phyloP scores from a whole-genome alignment of 768 basidiomycete species.

The Pulveroboletus sp. region DNA sequence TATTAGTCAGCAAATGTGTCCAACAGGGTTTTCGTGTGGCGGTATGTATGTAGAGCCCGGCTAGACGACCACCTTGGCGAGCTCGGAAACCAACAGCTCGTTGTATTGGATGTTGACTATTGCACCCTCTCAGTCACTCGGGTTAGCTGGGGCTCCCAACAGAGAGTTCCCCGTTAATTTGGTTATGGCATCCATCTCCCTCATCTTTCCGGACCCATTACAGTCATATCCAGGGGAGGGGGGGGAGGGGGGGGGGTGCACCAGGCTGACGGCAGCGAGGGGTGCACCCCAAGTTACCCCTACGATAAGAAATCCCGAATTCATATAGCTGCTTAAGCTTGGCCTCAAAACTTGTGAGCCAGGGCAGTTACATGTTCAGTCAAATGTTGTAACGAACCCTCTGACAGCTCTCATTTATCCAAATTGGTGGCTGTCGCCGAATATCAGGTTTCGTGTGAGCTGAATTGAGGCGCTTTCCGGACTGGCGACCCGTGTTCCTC shows the following conservation, averaged over 20 bases:
- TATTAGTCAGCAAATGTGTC: conserved; percentile 21
- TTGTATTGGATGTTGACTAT: conserved; percentile 9
- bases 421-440: conserved; percentile 21
- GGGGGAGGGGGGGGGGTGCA: too few species aligned
- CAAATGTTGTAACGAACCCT: conserved; percentile 26
- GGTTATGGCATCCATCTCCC: conserved; percentile 26
- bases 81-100: conserved; percentile 6
- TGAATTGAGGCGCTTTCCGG: conserved; percentile 20
- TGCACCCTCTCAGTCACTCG: conserved; percentile 9
- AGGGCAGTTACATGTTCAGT: conserved; percentile 25
- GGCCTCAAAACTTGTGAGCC: conserved; percentile 19
- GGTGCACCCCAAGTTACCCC: conserved; percentile 8
- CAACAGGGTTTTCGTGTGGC: conserved; percentile 13
- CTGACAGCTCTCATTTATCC: conserved; percentile 31
- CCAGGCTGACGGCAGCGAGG: conserved; percentile 25
- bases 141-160: conserved; percentile 6
- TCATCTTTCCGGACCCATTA: conserved; percentile 25
- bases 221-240: conserved; percentile 35
- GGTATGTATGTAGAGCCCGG: not conserved
- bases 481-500: conserved; percentile 1
- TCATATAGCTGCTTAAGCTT: conserved; percentile 12
- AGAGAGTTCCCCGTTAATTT: conserved; percentile 27
- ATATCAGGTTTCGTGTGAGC: conserved; percentile 19
- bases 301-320: conserved; percentile 21
- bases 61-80: conserved; percentile 20